Evolutionary conservation across 331 rosid species (phyloP).

Genomic region (Phaseolus coccineus): DNA sequence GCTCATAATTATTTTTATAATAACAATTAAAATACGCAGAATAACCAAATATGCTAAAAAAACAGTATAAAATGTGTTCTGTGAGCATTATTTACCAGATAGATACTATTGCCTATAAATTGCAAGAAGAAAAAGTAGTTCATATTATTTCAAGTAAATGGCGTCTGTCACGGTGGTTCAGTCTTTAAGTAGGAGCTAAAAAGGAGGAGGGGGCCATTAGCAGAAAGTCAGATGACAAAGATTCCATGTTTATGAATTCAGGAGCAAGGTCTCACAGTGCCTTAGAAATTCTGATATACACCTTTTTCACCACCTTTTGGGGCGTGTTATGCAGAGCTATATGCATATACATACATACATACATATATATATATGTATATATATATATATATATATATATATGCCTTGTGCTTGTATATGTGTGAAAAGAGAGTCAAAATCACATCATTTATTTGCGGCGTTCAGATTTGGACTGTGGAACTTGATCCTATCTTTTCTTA

Average conservation of each 20-base stretch:
- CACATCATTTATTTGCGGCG: conserved; percentile 29
- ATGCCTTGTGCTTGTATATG: not conserved
- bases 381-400: not conserved
- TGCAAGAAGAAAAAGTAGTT: conserved; percentile 43
- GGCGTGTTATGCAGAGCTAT: not conserved
- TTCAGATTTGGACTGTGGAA: conserved; percentile 28
- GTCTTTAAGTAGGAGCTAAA: conserved; percentile 47
- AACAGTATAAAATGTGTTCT: not conserved
- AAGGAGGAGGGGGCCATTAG: conserved; percentile 24
- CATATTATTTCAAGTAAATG: conserved; percentile 58
- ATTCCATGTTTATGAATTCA: conserved; percentile 53
- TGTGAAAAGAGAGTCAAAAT: conserved; percentile 12
- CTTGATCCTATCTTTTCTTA: not conserved
- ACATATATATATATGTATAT: too few species aligned
- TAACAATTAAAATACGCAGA: not conserved
- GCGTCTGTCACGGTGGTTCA: conserved; percentile 73
- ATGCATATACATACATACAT: too few species aligned
- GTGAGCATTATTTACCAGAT: conserved; percentile 20
- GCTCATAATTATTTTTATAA: not conserved
- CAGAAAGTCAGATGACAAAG: conserved; percentile 41
- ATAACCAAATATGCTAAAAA: not conserved
- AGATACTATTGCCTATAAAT: conserved; percentile 37
- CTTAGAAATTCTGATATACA: not conserved
- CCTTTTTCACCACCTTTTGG: conserved; percentile 36
- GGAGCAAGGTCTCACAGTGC: not conserved